Evolutionary conservation across 2,329 filamentous ascomycete species (phyloP), one percentile per base, ranked within the genome.

Genomic region (Microthyrium microscopicum): DNA sequence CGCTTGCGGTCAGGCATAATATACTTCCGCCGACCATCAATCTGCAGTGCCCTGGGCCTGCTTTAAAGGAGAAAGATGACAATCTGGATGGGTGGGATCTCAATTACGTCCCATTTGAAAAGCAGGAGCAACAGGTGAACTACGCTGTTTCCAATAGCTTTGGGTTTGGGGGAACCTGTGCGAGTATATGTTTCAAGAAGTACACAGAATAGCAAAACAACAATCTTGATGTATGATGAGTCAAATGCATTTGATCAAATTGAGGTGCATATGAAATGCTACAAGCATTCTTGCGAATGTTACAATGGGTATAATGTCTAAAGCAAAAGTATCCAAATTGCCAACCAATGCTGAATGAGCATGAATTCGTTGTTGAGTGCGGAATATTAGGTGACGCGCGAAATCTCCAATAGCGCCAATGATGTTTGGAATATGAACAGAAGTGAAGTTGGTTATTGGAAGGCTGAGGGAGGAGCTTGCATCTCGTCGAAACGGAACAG

Each of bases 161-260:
- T 57, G 89, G 89, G 0, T 98, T 98, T 58, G 89, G 89, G 8
- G 89, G 89, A 12, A 95, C 87, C 1, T 98, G 98, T 58, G 85
- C 87, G 26, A 84, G 74, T 34, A 60, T 98, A 24, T 84, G 84
- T 33, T 87, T 95, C 46, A 66, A 66, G 5, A 66, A 60, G 42
- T 56, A 50, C 33, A 31, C 8, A 31, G 8, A 8, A 18, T 31
- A 15, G 17, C 11, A 29, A 7, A 29, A 7, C 12, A 5, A 5
- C 15, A 8, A 8, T 25, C 22, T n/a, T 8, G n/a, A 25, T 25
- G 8, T n/a, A 25, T n/a, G 22, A 25, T 25, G 8, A 25, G 8
- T 8, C 22, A 25, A n/a, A 8, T 25, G 22, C 8, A 25, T 25
- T n/a, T n/a, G n/a, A n/a, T n/a, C n/a, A n/a, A n/a, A n/a, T n/a